These are phyloP conservation scores for Hypoxylon sp. DNA, from an alignment of 2,329 filamentous ascomycete species.

Conservation along the genomic window DNA sequence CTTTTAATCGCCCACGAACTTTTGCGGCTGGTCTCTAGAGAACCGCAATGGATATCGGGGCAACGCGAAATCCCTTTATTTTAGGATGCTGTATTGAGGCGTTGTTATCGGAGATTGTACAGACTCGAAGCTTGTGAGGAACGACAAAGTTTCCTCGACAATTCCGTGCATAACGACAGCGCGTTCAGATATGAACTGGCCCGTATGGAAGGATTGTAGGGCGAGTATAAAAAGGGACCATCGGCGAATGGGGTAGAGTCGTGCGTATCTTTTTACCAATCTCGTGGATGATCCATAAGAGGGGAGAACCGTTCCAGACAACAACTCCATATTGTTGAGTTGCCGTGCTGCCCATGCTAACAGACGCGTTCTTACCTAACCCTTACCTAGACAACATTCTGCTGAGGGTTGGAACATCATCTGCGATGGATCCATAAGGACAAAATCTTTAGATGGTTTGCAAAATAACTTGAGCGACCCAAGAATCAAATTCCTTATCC, in stretches of 20 bases:
- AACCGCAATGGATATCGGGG: background rate
- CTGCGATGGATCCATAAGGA: background rate
- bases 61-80: background rate
- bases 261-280: background rate
- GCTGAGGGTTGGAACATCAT: background rate
- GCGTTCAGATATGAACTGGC: background rate
- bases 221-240: background rate
- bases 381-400: background rate
- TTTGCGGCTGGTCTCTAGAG: background rate
- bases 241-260: background rate
- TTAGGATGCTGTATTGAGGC: background rate
- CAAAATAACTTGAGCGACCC: background rate
- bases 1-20: background rate
- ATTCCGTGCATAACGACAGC: background rate
- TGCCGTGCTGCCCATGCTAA: background rate
- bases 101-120: background rate
- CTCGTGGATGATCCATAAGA: background rate
- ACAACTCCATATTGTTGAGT: background rate
- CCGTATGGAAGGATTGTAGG: background rate
- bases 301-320: background rate
- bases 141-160: background rate
- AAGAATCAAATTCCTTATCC: background rate
- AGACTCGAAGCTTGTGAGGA: background rate
- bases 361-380: background rate
- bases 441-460: too few species aligned